Conservation (phyloP, 768 basidiomycete genomes). For the Peribolospora kevripleyi region DNA sequence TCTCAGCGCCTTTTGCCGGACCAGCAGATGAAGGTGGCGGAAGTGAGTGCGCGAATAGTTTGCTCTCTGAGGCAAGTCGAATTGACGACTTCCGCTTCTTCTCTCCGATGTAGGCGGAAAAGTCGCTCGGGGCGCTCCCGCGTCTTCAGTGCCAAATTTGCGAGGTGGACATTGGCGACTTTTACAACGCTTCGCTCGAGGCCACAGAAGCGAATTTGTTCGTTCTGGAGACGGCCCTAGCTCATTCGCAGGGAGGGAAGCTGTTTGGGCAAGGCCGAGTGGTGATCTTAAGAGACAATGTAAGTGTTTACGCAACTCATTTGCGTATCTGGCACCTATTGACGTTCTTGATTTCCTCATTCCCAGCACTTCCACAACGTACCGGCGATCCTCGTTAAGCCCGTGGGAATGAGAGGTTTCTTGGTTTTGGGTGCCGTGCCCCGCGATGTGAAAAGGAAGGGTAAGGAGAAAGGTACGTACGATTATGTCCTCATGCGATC, state of each 20-base stretch:
- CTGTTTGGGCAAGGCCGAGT: slow-evolving; percentile 48
- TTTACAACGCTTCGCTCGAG: slow-evolving; percentile 7
- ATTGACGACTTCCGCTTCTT: background rate
- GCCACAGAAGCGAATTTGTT: background rate
- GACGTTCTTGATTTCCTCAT: background rate
- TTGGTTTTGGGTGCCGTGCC: slow-evolving; percentile 12
- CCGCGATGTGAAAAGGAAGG: background rate
- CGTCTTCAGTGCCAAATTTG: slow-evolving; percentile 47
- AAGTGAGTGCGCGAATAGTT: slow-evolving; percentile 29
- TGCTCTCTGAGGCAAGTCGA: background rate
- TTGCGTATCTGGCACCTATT: background rate
- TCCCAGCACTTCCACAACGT: slow-evolving; percentile 10
- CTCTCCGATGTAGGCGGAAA: slow-evolving; percentile 37
- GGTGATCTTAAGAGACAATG: slow-evolving; percentile 25
- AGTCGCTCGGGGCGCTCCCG: slow-evolving; percentile 33
- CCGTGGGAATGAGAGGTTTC: slow-evolving; percentile 9
- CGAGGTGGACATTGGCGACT: slow-evolving; percentile 6
- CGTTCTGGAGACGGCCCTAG: slow-evolving; percentile 20
- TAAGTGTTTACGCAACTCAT: no score
- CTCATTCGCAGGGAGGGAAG: slow-evolving; percentile 41
- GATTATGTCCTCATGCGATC: background rate
- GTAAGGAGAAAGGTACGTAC: background rate
- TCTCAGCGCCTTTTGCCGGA: slow-evolving; percentile 78
- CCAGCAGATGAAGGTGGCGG: slow-evolving; percentile 62
- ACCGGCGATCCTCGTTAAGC: slow-evolving; percentile 11